Percentiles rank a stretch among this genome's conserved stretches.
Evolutionary conservation across 2,329 filamentous ascomycete genomes (phyloP).

Genomic region (Beauveria scarabaeidicola): DNA sequence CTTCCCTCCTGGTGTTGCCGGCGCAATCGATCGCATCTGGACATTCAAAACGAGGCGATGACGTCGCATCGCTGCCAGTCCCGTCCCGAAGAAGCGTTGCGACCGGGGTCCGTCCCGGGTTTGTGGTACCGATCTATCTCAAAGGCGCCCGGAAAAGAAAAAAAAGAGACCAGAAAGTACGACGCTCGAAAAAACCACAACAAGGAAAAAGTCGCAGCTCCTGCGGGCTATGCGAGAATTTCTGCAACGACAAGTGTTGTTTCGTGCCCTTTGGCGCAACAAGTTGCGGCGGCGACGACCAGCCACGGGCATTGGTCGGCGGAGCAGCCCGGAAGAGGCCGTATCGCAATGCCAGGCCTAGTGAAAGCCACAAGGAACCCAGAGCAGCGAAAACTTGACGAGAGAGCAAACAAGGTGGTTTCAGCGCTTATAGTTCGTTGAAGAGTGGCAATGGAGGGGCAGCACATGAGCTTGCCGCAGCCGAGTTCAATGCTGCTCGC

Average conservation of each 20-base stretch:
- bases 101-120: not conserved
- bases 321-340: not conserved
- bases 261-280: not conserved
- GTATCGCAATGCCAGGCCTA: not conserved
- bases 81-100: not conserved
- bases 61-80: not conserved
- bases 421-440: not conserved
- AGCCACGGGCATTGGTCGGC: not conserved
- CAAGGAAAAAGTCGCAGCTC: not conserved
- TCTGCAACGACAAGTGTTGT: constrained; percentile 1
- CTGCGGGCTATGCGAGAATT: not conserved
- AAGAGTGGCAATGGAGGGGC: not conserved
- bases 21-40: not conserved
- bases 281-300: not conserved
- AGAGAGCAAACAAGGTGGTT: not conserved
- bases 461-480: not conserved
- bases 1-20: not conserved
- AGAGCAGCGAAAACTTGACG: not conserved
- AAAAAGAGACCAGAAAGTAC: not conserved
- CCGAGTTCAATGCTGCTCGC: not conserved
- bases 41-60: not conserved
- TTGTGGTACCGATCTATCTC: not conserved
- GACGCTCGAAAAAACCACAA: not conserved
- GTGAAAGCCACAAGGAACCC: not conserved
- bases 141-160: not conserved